A percentile compares a stretch with the other conserved stretches of the same genome.
These are phyloP conservation scores for Penicillium roqueforti DNA, from an alignment of 495 filamentous ascomycete species.

Conservation along the genomic window DNA sequence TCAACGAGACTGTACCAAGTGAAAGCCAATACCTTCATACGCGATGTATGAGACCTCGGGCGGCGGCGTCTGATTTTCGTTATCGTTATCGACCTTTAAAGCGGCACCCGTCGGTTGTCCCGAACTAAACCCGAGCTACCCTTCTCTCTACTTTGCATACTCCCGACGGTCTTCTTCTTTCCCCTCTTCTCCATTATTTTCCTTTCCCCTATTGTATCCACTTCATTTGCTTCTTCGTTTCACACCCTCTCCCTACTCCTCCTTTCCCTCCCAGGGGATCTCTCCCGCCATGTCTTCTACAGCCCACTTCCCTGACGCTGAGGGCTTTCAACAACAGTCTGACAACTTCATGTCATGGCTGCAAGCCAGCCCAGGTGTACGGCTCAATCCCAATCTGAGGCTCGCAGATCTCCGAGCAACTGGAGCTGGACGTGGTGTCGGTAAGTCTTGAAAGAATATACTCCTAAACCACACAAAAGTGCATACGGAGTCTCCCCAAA, in stretches of 20 bases:
- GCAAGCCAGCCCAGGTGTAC: slow-evolving; percentile 43
- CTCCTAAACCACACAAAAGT: slow-evolving; percentile 22
- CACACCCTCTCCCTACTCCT: neutral
- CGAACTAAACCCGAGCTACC: slow-evolving; percentile 20
- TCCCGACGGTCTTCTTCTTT: slow-evolving; percentile 14
- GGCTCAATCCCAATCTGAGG: slow-evolving; percentile 51
- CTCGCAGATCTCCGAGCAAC: slow-evolving; percentile 50
- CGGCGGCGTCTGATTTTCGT: slow-evolving; percentile 7
- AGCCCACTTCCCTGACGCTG: slow-evolving; percentile 36
- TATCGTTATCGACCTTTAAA: slow-evolving; percentile 27
- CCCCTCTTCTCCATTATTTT: slow-evolving; percentile 18
- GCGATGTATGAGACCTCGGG: neutral
- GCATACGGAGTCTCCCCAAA: slow-evolving; percentile 9
- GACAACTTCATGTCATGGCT: slow-evolving; percentile 55
- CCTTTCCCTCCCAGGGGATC: slow-evolving; percentile 8
- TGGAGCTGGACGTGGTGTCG: slow-evolving; percentile 56
- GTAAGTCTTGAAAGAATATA: slow-evolving; percentile 38
- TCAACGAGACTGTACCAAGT: neutral
- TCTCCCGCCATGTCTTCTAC: slow-evolving; percentile 34
- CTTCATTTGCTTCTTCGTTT: neutral
- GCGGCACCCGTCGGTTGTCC: slow-evolving; percentile 27
- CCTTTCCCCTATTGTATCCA: slow-evolving; percentile 9
- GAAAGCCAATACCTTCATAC: neutral
- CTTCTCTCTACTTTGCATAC: slow-evolving; percentile 9
- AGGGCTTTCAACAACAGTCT: slow-evolving; percentile 45